These are phyloP conservation scores for Cercis canadensis DNA, from an alignment of 306 rosid genomes.

Conservation along the genomic window DNA sequence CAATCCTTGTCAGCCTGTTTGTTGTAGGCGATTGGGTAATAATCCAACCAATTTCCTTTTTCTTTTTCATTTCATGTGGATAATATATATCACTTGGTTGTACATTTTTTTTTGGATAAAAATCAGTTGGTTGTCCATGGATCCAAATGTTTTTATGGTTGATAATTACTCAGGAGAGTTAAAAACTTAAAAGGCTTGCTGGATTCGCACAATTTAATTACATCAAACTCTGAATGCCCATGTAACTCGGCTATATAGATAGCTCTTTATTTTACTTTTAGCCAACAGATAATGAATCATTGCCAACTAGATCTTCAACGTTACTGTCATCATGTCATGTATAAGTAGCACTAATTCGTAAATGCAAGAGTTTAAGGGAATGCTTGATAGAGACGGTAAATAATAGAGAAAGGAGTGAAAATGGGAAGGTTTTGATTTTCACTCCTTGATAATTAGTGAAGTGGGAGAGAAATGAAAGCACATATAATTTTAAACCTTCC, in stretches of 20 bases:
- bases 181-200: background rate
- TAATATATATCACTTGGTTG: constrained; percentile 16
- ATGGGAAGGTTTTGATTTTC: too few relatives aligned
- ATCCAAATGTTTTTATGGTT: background rate
- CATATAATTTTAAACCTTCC: too few relatives aligned
- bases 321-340: too few relatives aligned
- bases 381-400: too few relatives aligned
- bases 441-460: too few relatives aligned
- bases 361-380: too few relatives aligned
- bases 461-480: too few relatives aligned
- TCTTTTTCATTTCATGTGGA: constrained; percentile 29
- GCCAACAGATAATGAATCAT: too few relatives aligned
- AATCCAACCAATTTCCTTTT: constrained; percentile 29
- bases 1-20: constrained; percentile 90
- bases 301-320: too few relatives aligned
- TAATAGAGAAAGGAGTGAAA: too few relatives aligned
- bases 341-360: too few relatives aligned
- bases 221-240: constrained; percentile 4
- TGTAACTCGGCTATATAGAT: background rate
- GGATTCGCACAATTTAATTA: constrained; percentile 15
- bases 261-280: background rate
- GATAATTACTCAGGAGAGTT: background rate
- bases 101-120: background rate
- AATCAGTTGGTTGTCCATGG: too few relatives aligned
- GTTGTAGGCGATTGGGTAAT: constrained; percentile 98